Evolutionary conservation across 73 alveolate genomes (phyloP).

Genomic region (Tetrahymena malaccensis): DNA sequence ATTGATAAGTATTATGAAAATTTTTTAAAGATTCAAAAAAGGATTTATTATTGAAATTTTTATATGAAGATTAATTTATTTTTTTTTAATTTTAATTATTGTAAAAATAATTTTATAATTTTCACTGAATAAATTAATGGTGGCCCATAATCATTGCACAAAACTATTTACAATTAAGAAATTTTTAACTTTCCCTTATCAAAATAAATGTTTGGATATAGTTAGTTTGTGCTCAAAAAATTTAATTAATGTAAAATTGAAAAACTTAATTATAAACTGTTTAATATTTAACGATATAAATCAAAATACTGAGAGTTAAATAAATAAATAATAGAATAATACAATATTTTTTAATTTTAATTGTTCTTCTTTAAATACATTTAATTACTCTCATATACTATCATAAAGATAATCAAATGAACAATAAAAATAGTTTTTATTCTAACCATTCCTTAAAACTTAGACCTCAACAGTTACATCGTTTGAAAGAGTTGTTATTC

Average conservation of each 20-base stretch:
- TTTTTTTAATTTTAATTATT: no score
- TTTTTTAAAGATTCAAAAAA: no score
- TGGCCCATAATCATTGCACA: neutral
- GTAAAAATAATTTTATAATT: no score
- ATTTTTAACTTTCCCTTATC: neutral
- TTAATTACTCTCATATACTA: neutral
- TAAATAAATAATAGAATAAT: neutral
- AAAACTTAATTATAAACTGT: neutral
- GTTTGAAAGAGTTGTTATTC: neutral
- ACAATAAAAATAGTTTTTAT: neutral
- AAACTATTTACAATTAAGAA: neutral
- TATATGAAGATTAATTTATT: no score
- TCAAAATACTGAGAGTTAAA: neutral
- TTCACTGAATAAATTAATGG: neutral
- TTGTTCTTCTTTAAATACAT: no score
- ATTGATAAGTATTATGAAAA: no score
- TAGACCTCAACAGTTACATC: neutral
- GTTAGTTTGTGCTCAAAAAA: neutral
- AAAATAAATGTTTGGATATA: neutral
- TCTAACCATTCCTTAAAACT: neutral
- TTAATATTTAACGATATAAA: neutral
- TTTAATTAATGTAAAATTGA: neutral
- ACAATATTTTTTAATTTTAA: neutral
- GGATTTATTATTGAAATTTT: no score
- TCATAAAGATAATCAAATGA: neutral